Conservation (phyloP, 1,284 basidiomycete genomes). For the Cryptococcus sp. region DNA sequence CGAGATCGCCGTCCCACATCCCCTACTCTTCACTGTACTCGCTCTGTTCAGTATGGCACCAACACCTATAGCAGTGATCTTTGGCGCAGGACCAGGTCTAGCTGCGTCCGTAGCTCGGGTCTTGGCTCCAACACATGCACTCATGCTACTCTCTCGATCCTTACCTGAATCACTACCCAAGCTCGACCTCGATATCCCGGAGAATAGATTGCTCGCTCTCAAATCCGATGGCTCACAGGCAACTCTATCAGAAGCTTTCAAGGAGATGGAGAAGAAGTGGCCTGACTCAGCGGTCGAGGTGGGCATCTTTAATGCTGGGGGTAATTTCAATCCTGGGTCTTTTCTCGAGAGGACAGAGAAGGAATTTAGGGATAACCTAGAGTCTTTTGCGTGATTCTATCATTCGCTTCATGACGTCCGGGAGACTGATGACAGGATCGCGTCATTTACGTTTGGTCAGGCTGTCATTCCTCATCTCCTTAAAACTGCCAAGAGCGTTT, state of each 20-base stretch:
- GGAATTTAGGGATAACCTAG: conserved; percentile 27
- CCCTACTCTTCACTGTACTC: no score
- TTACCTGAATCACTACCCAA: conserved; percentile 30
- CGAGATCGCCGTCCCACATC: no score
- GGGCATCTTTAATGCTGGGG: conserved; percentile 38
- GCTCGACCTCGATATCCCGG: conserved; percentile 25
- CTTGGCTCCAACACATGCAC: conserved; percentile 35
- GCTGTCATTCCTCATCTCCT: conserved; percentile 34
- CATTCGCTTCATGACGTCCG: not conserved
- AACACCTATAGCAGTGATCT: conserved; percentile 32
- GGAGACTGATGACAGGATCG: conserved; percentile 9
- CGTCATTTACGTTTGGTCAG: conserved; percentile 35
- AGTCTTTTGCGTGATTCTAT: conserved; percentile 27
- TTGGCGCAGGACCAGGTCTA: conserved; percentile 40
- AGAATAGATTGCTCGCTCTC: conserved; percentile 22
- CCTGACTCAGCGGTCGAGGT: conserved; percentile 35
- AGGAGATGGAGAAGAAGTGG: conserved; percentile 29
- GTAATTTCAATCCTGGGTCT: conserved; percentile 21
- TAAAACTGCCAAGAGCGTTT: conserved; percentile 1
- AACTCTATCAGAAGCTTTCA: conserved; percentile 28
- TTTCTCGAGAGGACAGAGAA: conserved; percentile 34
- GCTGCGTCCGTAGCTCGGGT: conserved; percentile 33
- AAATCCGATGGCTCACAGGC: conserved; percentile 25
- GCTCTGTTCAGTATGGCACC: no score
- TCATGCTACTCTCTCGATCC: conserved; percentile 44